Evolutionary conservation across 768 basidiomycete species (phyloP).

Genomic region (Serendipita indica): DNA sequence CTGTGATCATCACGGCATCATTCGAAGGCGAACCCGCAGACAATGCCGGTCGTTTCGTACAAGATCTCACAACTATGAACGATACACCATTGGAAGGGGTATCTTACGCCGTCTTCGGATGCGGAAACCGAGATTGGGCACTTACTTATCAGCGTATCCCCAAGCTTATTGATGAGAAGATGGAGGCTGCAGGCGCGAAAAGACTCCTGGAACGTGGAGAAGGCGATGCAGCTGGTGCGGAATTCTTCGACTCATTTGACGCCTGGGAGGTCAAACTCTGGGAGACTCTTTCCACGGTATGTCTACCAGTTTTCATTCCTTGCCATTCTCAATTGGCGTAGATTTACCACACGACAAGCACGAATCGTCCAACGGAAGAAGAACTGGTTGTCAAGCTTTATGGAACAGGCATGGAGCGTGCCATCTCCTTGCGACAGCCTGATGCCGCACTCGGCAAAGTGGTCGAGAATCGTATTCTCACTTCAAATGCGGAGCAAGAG

Average conservation of each 20-base stretch:
- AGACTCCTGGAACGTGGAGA: slow-evolving; percentile 14
- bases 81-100: background rate
- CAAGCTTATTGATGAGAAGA: slow-evolving; percentile 13
- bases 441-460: slow-evolving; percentile 8
- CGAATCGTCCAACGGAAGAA: background rate
- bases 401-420: background rate
- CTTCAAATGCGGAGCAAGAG: background rate
- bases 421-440: slow-evolving; percentile 9
- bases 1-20: slow-evolving; percentile 33
- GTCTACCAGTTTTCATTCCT: background rate
- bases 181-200: slow-evolving; percentile 13
- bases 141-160: slow-evolving; percentile 17
- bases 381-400: slow-evolving; percentile 8
- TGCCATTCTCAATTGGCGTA: background rate
- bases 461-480: slow-evolving; percentile 4
- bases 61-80: background rate
- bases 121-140: slow-evolving; percentile 18
- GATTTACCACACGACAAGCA: background rate
- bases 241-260: slow-evolving; percentile 18
- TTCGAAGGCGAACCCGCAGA: slow-evolving; percentile 26
- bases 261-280: slow-evolving; percentile 16
- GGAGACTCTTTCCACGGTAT: slow-evolving; percentile 4
- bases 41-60: background rate
- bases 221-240: slow-evolving; percentile 16
- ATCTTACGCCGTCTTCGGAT: slow-evolving; percentile 18